Evolutionary conservation across 2,329 filamentous ascomycete genomes (phyloP), one percentile per base, ranked within the genome.

Genomic region (Calonectria multiphialidica): DNA sequence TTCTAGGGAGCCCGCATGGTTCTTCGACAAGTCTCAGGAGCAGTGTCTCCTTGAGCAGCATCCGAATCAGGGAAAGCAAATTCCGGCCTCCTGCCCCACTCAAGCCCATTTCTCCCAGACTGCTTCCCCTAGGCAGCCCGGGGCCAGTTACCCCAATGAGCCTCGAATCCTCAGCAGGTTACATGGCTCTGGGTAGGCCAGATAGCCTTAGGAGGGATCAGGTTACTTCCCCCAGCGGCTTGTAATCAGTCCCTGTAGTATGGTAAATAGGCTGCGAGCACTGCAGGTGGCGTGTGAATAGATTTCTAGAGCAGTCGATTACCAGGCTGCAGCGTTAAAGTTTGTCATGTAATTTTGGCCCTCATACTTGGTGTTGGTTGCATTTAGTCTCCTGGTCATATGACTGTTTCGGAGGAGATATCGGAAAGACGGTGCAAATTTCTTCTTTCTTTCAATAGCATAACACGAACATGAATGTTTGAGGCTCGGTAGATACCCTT

Each of bases 91-190:
- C 84, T 9, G 82, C 83, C 16, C 77, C 83, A 3, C 84, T 85
- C 57, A 89, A 87, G 67, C 90, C 90, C 1, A 68, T 79, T 16
- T 88, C 88, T 2, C 89, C 89, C 1, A 82, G 86, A 33, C 82
- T 92, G 7, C 80, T 81, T 49, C 90, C 90, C 0, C 78, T 90
- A 13, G 89, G 89, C 4, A 91, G 90, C 70, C 90, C 90, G 0
- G 90, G 90, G 0, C 90, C 90, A 0, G 90, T 92, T 16, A 92
- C 90, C 1, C 90, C 90, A 1, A 90, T 92, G 86, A 88, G 90
- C 21, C 80, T 92, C 45, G 87, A 85, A 23, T 79, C 83, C 0
- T 81, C 81, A 12, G 81, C 81, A 35, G 72, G 75, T 45, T 86
- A 88, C 44, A 79, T 86, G 28, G 76, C 79, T 45, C 72, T 37